Evolutionary conservation across 2,329 filamentous ascomycete species (phyloP).

Genomic region (Penicillium sp.): DNA sequence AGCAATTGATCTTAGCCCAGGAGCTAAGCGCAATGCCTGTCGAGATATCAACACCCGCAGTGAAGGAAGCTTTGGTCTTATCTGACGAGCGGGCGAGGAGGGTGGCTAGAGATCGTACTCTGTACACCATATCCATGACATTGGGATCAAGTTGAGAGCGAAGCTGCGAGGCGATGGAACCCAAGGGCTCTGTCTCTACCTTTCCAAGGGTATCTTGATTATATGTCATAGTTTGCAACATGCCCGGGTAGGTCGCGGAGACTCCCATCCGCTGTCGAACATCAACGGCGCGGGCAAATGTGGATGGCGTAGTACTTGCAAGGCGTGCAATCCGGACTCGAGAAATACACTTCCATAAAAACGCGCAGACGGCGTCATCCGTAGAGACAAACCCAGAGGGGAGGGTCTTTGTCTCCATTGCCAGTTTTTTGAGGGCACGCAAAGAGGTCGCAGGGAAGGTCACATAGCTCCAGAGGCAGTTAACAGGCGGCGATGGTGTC

Average conservation of each 20-base stretch:
- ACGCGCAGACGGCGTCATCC: conserved; percentile 52
- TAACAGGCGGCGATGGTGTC: background rate
- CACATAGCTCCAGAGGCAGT: conserved; percentile 13
- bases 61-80: conserved; percentile 31
- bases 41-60: conserved; percentile 33
- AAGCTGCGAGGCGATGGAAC: conserved; percentile 38
- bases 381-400: conserved; percentile 48
- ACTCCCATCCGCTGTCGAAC: conserved; percentile 45
- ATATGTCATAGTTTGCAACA: conserved; percentile 50
- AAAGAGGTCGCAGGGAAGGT: conserved; percentile 9
- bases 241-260: conserved; percentile 47
- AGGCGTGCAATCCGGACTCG: conserved; percentile 44
- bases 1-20: conserved; percentile 51
- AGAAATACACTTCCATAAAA: conserved; percentile 50
- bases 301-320: conserved; percentile 17
- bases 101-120: conserved; percentile 45
- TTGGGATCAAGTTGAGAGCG: conserved; percentile 40
- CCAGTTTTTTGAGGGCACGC: conserved; percentile 11
- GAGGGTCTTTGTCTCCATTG: conserved; percentile 12
- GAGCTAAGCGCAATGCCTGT: conserved; percentile 54
- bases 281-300: conserved; percentile 51
- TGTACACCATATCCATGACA: conserved; percentile 7
- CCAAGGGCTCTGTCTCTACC: conserved; percentile 32
- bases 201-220: conserved; percentile 31
- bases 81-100: conserved; percentile 34